Evolutionary conservation across 352 stramenopile species (phyloP).

Genomic region (Pythium oligandrum): DNA sequence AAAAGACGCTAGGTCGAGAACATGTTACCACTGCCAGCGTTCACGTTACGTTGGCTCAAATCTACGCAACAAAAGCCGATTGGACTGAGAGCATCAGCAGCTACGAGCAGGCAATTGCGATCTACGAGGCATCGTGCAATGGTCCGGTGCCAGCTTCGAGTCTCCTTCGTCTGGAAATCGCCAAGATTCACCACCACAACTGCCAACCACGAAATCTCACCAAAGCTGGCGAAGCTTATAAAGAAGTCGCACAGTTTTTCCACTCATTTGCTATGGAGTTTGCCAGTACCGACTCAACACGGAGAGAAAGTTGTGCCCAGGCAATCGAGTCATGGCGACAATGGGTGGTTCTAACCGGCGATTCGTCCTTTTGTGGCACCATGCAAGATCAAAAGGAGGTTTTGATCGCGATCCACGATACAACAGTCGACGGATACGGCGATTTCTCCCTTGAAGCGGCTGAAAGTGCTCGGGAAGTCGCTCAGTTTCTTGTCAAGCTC

Average conservation of each 20-base stretch:
- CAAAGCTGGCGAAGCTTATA: constrained; percentile 19
- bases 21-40: constrained; percentile 50
- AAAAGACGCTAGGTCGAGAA: constrained; percentile 36
- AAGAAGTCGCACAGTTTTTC: constrained; percentile 50
- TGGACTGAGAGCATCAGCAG: constrained; percentile 30
- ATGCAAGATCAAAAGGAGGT: constrained; percentile 38
- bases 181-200: constrained; percentile 43
- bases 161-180: constrained; percentile 57
- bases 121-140: constrained; percentile 53
- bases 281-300: constrained; percentile 36
- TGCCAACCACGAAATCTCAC: constrained; percentile 1
- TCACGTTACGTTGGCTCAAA: constrained; percentile 49
- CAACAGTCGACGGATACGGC: constrained; percentile 45
- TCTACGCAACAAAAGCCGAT: constrained; percentile 36
- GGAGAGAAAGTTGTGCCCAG: constrained; percentile 49
- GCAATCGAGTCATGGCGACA: constrained; percentile 55
- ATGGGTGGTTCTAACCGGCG: constrained; percentile 27
- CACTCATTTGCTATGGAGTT: constrained; percentile 58
- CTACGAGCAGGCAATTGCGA: constrained; percentile 43
- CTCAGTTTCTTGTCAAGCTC: constrained; percentile 29
- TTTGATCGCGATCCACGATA: constrained; percentile 34
- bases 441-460: constrained; percentile 61
- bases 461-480: constrained; percentile 36
- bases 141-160: constrained; percentile 47
- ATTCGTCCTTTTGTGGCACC: neutral